These are phyloP conservation scores for Phycomyces nitens DNA, from an alignment of 192 early-diverging fungal species.

Conservation along the genomic window DNA sequence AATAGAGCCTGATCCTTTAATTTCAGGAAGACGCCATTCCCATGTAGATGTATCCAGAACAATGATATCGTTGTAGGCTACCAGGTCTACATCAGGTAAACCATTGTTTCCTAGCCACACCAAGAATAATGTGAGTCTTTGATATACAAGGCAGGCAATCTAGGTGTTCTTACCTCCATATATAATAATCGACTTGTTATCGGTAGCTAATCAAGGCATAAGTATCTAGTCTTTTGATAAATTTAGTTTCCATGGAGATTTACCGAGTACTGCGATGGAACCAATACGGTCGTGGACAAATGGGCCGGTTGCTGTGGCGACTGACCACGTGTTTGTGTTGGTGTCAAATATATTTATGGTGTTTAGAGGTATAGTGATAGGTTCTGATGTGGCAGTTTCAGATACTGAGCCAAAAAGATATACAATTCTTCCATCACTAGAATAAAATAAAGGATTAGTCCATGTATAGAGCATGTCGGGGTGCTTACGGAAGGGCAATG, in stretches of 20 bases:
- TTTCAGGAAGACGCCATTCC: neutral
- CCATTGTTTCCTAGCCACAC: neutral
- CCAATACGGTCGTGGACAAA: neutral
- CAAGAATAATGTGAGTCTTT: too few species aligned
- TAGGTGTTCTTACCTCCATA: neutral
- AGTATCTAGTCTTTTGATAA: neutral
- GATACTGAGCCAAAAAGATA: too few species aligned
- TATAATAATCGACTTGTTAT: neutral
- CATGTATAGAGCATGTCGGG: neutral
- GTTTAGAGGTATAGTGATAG: too few species aligned
- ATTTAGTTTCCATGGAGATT: neutral
- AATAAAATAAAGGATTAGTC: neutral
- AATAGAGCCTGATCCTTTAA: neutral
- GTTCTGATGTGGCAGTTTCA: too few species aligned
- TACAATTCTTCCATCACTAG: too few species aligned
- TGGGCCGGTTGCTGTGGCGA: neutral
- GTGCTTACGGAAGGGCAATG: neutral
- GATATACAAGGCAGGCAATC: neutral
- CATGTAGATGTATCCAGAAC: conserved; percentile 9
- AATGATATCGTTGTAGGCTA: conserved; percentile 4
- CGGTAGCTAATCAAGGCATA: neutral
- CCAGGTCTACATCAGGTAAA: neutral
- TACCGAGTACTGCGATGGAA: neutral
- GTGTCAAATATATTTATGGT: neutral
- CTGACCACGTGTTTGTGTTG: neutral